Percentiles rank a stretch among this genome's conserved stretches.
Evolutionary conservation across 2,329 filamentous ascomycete species (phyloP).

Genomic region (Aspergillus pseudonomiae): DNA sequence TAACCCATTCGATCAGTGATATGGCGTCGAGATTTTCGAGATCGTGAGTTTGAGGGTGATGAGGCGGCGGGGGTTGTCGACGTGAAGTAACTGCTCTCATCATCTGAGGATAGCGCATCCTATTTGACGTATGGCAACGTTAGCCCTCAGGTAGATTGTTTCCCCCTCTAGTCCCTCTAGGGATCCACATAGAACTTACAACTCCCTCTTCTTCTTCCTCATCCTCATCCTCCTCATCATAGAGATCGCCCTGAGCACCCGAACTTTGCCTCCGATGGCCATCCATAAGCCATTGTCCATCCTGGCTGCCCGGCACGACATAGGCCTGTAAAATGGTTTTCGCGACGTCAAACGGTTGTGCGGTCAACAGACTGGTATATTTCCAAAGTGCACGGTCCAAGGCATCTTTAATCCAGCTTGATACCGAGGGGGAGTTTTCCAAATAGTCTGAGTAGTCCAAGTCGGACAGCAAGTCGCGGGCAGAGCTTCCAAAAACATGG

Average conservation of each 20-base stretch:
- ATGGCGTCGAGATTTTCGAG: constrained; percentile 41
- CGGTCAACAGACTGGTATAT: constrained; percentile 84
- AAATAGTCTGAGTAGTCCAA: constrained; percentile 91
- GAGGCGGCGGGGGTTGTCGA: constrained; percentile 54
- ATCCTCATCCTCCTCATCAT: constrained; percentile 42
- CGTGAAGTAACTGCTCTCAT: constrained; percentile 84
- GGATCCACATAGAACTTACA: not conserved
- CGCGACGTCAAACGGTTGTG: constrained; percentile 95
- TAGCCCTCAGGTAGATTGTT: constrained; percentile 1
- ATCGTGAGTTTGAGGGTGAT: constrained; percentile 45
- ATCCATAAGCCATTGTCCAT: constrained; percentile 33
- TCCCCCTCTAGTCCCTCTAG: not conserved
- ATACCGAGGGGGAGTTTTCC: constrained; percentile 72
- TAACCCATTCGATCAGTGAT: constrained; percentile 52
- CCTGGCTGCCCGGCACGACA: constrained; percentile 47
- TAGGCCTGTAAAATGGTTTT: constrained; percentile 88
- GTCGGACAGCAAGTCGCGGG: constrained; percentile 84
- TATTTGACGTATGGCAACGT: constrained; percentile 17
- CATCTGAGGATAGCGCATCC: constrained; percentile 60
- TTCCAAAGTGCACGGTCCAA: constrained; percentile 88
- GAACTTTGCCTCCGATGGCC: constrained; percentile 31
- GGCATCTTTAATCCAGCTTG: constrained; percentile 74
- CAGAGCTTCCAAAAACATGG: constrained; percentile 62
- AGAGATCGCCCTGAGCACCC: constrained; percentile 31
- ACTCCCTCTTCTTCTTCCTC: constrained; percentile 21